Base-by-base conservation (phyloP, 495 filamentous ascomycete genomes). In the Penicillium daleae region DNA sequence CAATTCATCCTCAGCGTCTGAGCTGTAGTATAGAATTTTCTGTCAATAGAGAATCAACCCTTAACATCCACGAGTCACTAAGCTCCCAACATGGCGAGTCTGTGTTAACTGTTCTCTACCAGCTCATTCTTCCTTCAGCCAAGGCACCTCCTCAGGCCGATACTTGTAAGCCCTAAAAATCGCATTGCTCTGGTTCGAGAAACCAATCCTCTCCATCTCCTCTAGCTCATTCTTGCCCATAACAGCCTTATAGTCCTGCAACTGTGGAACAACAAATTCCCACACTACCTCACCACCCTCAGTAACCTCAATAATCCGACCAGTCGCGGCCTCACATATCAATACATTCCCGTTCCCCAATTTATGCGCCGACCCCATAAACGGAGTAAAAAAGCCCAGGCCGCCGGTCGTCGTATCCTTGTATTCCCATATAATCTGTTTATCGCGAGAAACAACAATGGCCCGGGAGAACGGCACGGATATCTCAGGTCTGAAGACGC, bases 251-350 rank as follows among this genome's bases (percentile, higher is more conserved):
- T 71, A 71, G 48, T 66, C 51, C 31, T 52, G 55, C 46, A 71
- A 57, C 33, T 71, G 66, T 12, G 69, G 66, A 15, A 66, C 63
- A 19, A 69, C 48, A 56, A 64, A 69, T 49, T 71, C 69, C 69
- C 69, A 71, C n/a, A 63, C 63, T 12, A 72, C 49, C 51, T 61
- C 51, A 1, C 66, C 63, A 13, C 75, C 76, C 17, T 78, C 78
- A 64, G 78, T 79, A 48, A 86, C 76, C 67, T 84, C 83, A 21
- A 85, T 76, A 31, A 86, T 73, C 60, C 79, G 78, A 3, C 84
- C 84, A 71, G 73, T 71, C 13, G 74, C 78, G 52, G 74, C 76
- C 62, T 83, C 80, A 19, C 75, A 80, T 12, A 83, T 39, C 35
- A 83, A 48, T 0, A 76, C 74, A 57, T 82, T 83, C 35, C 76